Evolutionary conservation across 2,329 filamentous ascomycete genomes (phyloP).

Genomic region (Nannizziopsis barbatae): DNA sequence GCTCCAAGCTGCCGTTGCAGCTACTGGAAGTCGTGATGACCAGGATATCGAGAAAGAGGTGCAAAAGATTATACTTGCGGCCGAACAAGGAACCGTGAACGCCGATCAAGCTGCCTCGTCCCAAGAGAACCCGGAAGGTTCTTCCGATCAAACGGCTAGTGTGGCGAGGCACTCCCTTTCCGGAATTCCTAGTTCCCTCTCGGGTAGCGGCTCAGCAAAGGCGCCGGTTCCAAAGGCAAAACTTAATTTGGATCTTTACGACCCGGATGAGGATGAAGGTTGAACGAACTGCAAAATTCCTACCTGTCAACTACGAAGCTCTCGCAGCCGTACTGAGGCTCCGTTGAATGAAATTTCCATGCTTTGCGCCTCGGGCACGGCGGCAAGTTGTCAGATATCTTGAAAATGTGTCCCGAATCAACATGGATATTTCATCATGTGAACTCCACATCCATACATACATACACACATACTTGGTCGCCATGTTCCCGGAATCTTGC

Average conservation of each 20-base stretch:
- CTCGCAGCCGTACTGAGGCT: no score
- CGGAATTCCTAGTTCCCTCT: background rate
- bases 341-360: no score
- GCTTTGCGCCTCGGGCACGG: no score
- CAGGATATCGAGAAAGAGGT: conserved; percentile 44
- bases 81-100: conserved; percentile 44
- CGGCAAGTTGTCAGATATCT: no score
- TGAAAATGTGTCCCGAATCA: no score
- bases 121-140: conserved; percentile 8
- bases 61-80: conserved; percentile 39
- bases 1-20: conserved; percentile 32
- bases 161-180: conserved; percentile 20
- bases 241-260: conserved; percentile 36
- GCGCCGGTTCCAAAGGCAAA: conserved; percentile 22
- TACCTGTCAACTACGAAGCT: no score
- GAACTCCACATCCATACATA: no score
- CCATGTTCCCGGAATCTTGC: no score
- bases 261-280: conserved; percentile 36
- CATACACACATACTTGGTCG: no score
- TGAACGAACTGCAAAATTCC: no score
- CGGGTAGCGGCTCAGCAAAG: background rate
- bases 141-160: conserved; percentile 17
- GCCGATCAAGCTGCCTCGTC: conserved; percentile 26
- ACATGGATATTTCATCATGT: no score
- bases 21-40: conserved; percentile 40